Evolutionary conservation across 352 stramenopile species (phyloP), one percentile per base, ranked within the genome.

Genomic region (Pythium aristosporum): DNA sequence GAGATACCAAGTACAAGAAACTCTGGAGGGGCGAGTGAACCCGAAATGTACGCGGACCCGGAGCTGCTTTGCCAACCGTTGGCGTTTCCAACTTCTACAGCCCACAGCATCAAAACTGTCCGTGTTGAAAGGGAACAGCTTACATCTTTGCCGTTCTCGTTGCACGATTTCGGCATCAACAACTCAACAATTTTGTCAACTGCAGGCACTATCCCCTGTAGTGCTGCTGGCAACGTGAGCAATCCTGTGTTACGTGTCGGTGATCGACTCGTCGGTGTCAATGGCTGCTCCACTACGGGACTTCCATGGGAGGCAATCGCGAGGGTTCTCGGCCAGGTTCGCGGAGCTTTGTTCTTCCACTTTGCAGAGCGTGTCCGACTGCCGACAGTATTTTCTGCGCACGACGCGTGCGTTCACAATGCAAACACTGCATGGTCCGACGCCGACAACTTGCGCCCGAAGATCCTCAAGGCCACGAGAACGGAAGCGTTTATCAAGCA

Each of bases 391-490:
- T 55, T 92, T 25, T 46, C 69, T 48, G 81, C 84, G 13, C 85
- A 94, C 43, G 74, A 82, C 66, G 57, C 51, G 18, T 93, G 85
- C 37, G 61, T 82, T n/a, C 70, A 88, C 42, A 72, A 65, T 63
- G 78, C 76, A 4, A 94, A 94, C 50, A 32, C 71, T 28, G 83
- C 82, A n/a, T 83, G 82, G 72, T 82, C 72, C 2, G 79, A 88
- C 61, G 89, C 80, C 30, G 72, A 77, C 42, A 65, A 63, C 50
- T 57, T 92, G 47, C 46, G 79, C 39, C 72, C 74, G 39, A 75
- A 77, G 60, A 65, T 92, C 6, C 63, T 81, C 25, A 75, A 83
- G 46, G 76, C 77, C 30, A 63, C 60, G 16, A 66, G 72, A 15
- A 60, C 90, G n/a, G 86, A 94, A 64, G 73, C 55, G 18, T 88